Evolutionary conservation across 768 basidiomycete genomes (phyloP), one percentile per base, ranked within the genome.

Genomic region (Naganishia randhawae): DNA sequence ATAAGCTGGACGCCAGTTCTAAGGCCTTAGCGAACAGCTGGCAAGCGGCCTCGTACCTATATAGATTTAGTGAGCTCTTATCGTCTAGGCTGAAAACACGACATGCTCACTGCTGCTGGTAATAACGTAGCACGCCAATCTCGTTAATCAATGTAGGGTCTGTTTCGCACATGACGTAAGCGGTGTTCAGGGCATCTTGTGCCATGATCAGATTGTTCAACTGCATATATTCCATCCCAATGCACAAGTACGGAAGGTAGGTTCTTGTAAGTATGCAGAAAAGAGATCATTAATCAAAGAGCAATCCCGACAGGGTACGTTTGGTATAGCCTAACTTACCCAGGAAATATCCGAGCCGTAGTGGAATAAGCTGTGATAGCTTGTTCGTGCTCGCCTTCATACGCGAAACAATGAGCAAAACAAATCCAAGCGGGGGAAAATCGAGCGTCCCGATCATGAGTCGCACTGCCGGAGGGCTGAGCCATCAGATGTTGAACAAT

Each of bases 291-390:
- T 2, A 27, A 17, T 29, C 16, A 54, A 29, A 37, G n/a, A 17
- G 41, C 52, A 31, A 33, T 5, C 17, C 6, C 17, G 32, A 25
- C 35, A 45, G 32, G 48, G n/a, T 1, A 22, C 37, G 27, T 14
- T 8, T 17, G 7, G 41, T 32, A n/a, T 27, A 50, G 13, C 73
- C 85, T 62, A 33, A 69, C 80, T 55, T 63, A 93, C 91, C 95
- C 96, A 68, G 89, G 90, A 77, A 97, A 97, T 83, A 98, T 88
- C 39, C 95, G 83, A 5, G 92, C 91, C 67, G 92, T 93, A 0
- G 96, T 98, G 27, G 95, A 97, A 80, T 99, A 99, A 1, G 96
- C 95, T 0, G 92, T 97, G 51, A 98, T 91, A 2, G 96, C 95
- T 75, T 97, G 94, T 73, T 98, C 95, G 81, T 98, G 96, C 78